Evolutionary conservation across 345 rosid species (phyloP).

Genomic region (Melaleuca alternifolia): DNA sequence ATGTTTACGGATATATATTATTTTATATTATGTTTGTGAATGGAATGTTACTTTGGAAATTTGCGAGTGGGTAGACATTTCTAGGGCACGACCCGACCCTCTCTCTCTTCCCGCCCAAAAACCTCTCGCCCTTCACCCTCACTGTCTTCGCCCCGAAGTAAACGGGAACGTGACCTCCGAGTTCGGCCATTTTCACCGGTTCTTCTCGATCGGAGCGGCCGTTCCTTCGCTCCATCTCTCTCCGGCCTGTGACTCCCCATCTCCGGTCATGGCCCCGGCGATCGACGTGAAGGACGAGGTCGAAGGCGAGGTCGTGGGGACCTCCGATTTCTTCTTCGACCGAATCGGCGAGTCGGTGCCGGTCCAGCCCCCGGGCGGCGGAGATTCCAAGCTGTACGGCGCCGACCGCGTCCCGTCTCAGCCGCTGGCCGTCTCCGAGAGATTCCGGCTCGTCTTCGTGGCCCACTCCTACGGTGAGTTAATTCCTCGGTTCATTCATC

Average conservation of each 20-base stretch:
- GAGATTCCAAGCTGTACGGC: conserved; percentile 22
- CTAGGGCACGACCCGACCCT: background rate
- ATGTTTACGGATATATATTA: background rate
- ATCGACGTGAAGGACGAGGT: conserved; percentile 33
- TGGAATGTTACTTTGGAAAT: background rate
- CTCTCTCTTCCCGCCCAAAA: conserved; percentile 9
- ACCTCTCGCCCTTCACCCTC: background rate
- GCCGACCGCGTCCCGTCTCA: conserved; percentile 47
- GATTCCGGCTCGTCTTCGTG: conserved; percentile 38
- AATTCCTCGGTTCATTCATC: background rate
- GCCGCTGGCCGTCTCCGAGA: conserved; percentile 67
- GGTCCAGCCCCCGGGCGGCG: conserved; percentile 8
- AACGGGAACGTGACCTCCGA: background rate
- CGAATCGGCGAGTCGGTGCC: conserved; percentile 57
- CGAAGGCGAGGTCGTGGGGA: conserved; percentile 50
- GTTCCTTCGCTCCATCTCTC: too few species aligned
- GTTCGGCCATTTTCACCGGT: background rate
- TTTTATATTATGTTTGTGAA: background rate
- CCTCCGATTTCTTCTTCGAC: conserved; percentile 61
- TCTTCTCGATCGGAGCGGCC: too few species aligned
- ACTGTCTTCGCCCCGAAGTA: background rate
- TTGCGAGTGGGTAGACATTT: background rate
- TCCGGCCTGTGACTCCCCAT: background rate
- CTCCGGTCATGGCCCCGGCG: background rate
- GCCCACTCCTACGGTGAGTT: conserved; percentile 61